Base-by-base conservation (phyloP, 179 eudicot genomes). In the Amaranthus tricolor region DNA sequence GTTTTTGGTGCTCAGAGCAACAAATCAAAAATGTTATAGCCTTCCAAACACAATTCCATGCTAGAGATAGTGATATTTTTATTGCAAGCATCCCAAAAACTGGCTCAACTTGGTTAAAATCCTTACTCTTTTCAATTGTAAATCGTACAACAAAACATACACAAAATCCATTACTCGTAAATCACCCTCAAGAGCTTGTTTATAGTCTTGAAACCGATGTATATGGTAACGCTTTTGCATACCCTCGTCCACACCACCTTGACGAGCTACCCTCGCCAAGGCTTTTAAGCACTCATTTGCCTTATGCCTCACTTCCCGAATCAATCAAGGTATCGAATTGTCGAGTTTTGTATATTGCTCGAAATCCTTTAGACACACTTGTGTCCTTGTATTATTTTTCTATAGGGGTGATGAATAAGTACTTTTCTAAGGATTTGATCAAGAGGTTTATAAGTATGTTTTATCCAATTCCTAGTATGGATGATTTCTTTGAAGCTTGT, bases 101-200 rank as follows among this genome's bases (percentile, higher is more conserved):
- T 0, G 72, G 78, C 48, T 66, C 72, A 24, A 75, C 72, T 13
- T 75, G 78, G 78, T 57, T 75, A 44, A 75, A 75, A 68, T 75
- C 78, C 1, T 47, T 75, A 57, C 66, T 66, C 20, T 75, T 57
- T 49, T 24, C 66, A 0, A n/a, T 66, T 5, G 58, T 66, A 1
- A 66, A 74, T 57, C 72, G 72, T 20, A 48, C 8, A 6, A 40
- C 51, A 13, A 15, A 47, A 20, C 78, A 66, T 31, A 15, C 45
- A n/a, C 66, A 57, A 56, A 66, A 59, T 44, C 71, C 77, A 5
- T 7, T 73, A 13, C 71, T 65, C 1, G 24, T 7, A 7, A 65
- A 74, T 17, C 77, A 74, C 24, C 77, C 77, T 8, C 77, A 74
- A 19, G 77, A 75, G 57, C 77, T 75, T 43, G 72, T 75, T 55